Base-by-base conservation (phyloP, 495 filamentous ascomycete genomes). In the Thermothielavioides terrestris region DNA sequence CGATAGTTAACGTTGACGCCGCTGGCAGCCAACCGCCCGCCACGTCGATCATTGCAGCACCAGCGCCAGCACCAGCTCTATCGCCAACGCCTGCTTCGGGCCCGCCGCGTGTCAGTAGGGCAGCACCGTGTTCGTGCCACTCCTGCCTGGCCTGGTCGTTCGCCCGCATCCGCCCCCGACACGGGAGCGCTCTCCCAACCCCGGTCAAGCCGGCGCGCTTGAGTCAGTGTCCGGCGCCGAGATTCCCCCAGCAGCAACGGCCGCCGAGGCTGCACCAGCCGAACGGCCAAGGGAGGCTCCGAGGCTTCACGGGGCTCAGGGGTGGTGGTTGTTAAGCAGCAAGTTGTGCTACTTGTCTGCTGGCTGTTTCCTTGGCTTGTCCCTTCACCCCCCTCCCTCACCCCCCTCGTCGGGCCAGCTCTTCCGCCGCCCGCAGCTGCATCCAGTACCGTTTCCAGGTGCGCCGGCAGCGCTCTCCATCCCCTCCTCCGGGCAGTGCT, bases 381-480 rank as follows among this genome's bases (percentile, higher is more conserved):
- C 32, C 27, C 42, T 37, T n/a, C n/a, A 34, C 46, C 25, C 48
- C 49, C 44, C 52, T 45, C 28, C 40, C 48, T 50, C 38, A 20
- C 37, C 47, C 42, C 54, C 53, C 54, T 62, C 26, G 31, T 38
- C 32, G 42, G 59, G 46, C 53, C 49, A 57, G 46, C 51, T 52
- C 47, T 52, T 39, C 49, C 49, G 53, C 46, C 49, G 40, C 50
- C 58, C 54, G 48, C 63, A 55, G 45, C 61, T 65, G 57, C 56
- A 49, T 57, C 60, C 61, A 60, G 57, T 62, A 57, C 65, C 61
- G 53, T 59, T 65, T 65, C 62, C 56, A 59, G 62, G 54, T 43
- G 50, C 54, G 51, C 44, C 61, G 59, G 47, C 50, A 58, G 55
- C 60, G 36, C 34, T 54, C 57, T 54, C 36, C 34, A 28, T 52